Percentiles rank a stretch among this genome's conserved stretches.
These are phyloP conservation scores for Daldinia childiae DNA, from an alignment of 495 filamentous ascomycete genomes.

Conservation along the genomic window DNA sequence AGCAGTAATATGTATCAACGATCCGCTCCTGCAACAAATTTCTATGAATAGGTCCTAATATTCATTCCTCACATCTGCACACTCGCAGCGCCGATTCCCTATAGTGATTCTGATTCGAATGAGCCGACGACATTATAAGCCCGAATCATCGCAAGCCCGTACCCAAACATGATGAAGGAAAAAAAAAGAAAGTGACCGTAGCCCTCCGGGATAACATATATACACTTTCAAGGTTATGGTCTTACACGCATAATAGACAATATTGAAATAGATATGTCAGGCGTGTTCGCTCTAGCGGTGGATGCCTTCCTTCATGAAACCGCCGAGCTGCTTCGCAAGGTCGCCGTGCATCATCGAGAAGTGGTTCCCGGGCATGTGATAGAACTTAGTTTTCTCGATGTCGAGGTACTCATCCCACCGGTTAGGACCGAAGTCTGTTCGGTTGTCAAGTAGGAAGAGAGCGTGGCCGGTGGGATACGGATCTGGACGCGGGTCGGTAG, in stretches of 20 bases:
- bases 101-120: constrained; percentile 4
- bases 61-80: constrained; percentile 8
- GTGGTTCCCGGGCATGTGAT: constrained; percentile 73
- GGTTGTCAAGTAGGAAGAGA: constrained; percentile 80
- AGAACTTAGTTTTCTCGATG: constrained; percentile 66
- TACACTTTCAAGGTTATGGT: constrained; percentile 19
- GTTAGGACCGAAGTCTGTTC: constrained; percentile 79
- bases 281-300: constrained; percentile 10
- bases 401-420: constrained; percentile 82
- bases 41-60: constrained; percentile 31
- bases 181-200: constrained; percentile 25
- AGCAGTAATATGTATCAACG: constrained; percentile 8
- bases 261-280: not conserved
- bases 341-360: constrained; percentile 76
- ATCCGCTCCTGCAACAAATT: constrained; percentile 11
- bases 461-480: constrained; percentile 77
- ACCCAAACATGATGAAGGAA: not conserved
- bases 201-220: constrained; percentile 16
- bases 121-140: constrained; percentile 25
- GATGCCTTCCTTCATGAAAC: constrained; percentile 52
- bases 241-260: constrained; percentile 1
- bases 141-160: constrained; percentile 25
- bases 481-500: constrained; percentile 73
- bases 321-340: constrained; percentile 54
- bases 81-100: constrained; percentile 26